phyloP scores from a whole-genome alignment of 495 filamentous ascomycete genomes.

The Lasiosphaeria hispida region DNA sequence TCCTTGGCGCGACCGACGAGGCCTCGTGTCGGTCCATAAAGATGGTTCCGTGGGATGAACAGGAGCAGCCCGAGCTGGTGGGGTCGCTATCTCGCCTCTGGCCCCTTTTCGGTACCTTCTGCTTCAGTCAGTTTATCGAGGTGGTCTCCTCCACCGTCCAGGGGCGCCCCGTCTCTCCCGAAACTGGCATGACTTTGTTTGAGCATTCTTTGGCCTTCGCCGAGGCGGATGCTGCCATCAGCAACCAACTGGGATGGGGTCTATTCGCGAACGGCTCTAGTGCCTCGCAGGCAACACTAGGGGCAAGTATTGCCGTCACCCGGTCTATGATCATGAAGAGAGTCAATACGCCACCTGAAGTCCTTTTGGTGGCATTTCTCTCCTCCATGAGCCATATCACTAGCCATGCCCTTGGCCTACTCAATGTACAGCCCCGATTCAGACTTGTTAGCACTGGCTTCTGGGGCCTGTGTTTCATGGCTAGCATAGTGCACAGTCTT shows the following conservation, averaged over 20 bases:
- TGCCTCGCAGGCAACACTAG: conserved; percentile 41
- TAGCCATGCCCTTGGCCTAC: conserved; percentile 75
- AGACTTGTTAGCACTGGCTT: conserved; percentile 81
- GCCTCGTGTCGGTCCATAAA: conserved; percentile 67
- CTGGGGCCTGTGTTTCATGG: conserved; percentile 88
- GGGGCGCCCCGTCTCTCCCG: conserved; percentile 71
- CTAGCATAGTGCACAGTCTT: conserved; percentile 69
- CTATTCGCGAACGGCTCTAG: conserved; percentile 48
- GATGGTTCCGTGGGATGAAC: conserved; percentile 58
- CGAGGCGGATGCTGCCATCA: conserved; percentile 85
- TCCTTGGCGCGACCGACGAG: conserved; percentile 66
- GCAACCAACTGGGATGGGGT: conserved; percentile 68
- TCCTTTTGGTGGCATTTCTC: conserved; percentile 81
- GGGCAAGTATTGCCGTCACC: conserved; percentile 46
- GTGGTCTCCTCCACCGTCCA: conserved; percentile 85
- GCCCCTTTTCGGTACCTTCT: conserved; percentile 81
- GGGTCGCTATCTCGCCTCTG: conserved; percentile 84
- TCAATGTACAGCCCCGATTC: conserved; percentile 72
- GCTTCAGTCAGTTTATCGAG: conserved; percentile 83
- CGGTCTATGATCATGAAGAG: conserved; percentile 56
- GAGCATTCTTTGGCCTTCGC: conserved; percentile 96
- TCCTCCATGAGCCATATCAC: conserved; percentile 85
- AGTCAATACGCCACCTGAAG: conserved; percentile 83
- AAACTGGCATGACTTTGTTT: conserved; percentile 95
- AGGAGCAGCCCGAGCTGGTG: conserved; percentile 43